These are phyloP conservation scores for Akanthomyces muscarius DNA, from an alignment of 2,329 filamentous ascomycete genomes.

Conservation along the genomic window DNA sequence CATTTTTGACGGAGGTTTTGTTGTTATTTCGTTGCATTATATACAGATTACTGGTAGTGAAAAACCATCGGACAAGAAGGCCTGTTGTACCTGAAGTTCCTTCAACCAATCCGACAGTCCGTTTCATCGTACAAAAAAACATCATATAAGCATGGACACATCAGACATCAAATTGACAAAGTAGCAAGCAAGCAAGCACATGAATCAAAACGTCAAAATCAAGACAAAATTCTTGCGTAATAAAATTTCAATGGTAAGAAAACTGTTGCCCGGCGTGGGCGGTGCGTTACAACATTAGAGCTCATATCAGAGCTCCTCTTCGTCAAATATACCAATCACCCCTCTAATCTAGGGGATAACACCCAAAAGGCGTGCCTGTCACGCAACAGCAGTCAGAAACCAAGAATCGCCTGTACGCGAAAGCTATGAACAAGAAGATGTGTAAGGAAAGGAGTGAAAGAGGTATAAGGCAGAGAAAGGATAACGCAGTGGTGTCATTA, in stretches of 20 bases:
- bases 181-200: not conserved
- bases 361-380: constrained; percentile 20
- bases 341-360: not conserved
- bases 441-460: not conserved
- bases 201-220: not conserved
- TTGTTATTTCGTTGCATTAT: not conserved
- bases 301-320: constrained; percentile 4
- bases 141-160: constrained; percentile 3
- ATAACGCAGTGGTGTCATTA: not conserved
- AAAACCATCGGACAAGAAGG: not conserved
- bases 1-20: not conserved
- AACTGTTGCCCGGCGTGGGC: constrained; percentile 4
- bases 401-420: constrained; percentile 1
- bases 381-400: constrained; percentile 1
- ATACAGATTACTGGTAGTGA: not conserved
- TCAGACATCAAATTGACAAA: not conserved
- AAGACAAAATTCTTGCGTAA: not conserved
- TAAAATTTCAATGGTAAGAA: not conserved
- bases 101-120: not conserved
- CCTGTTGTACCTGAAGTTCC: not conserved
- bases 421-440: constrained; percentile 13
- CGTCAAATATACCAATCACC: constrained; percentile 12
- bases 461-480: not conserved
- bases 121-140: constrained; percentile 9
- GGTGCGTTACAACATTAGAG: constrained; percentile 8